These are phyloP conservation scores for Ceratocystis lukuohia DNA, from an alignment of 2,329 filamentous ascomycete genomes.

Conservation along the genomic window DNA sequence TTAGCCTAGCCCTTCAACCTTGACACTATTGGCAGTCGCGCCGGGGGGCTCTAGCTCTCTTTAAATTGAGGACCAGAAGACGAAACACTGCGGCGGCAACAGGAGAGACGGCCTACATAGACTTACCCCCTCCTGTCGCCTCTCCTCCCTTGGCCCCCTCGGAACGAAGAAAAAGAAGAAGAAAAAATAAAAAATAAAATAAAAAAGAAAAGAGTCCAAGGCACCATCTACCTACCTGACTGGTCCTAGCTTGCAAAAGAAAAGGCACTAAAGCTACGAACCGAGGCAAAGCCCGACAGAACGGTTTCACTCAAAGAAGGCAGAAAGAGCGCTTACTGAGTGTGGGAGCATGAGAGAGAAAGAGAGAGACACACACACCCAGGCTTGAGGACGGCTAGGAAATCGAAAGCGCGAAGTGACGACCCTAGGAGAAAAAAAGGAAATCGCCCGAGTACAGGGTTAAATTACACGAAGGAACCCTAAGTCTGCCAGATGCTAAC, in stretches of 20 bases:
- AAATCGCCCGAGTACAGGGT: neutral
- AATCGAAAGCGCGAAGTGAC: neutral
- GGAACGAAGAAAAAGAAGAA: too few relatives aligned
- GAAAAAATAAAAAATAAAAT: too few relatives aligned
- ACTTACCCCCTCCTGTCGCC: too few relatives aligned
- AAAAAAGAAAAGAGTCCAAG: neutral
- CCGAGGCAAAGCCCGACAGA: neutral
- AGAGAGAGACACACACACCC: neutral
- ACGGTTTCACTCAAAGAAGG: neutral
- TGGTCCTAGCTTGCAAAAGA: neutral
- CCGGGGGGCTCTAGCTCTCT: neutral
- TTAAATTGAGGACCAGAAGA: conserved; percentile 1
- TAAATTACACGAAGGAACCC: neutral
- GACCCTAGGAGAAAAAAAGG: neutral
- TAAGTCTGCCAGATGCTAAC: neutral
- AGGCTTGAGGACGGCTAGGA: neutral
- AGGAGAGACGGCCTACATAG: too few relatives aligned
- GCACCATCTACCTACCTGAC: neutral
- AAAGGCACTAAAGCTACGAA: neutral
- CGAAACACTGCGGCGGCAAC: neutral
- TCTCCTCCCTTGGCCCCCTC: too few relatives aligned
- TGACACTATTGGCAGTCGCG: neutral
- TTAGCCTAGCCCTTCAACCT: neutral
- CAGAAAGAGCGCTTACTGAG: neutral
- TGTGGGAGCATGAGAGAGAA: neutral